phyloP scores from a whole-genome alignment of 2,329 filamentous ascomycete species.

The Nemania bipapillata region DNA sequence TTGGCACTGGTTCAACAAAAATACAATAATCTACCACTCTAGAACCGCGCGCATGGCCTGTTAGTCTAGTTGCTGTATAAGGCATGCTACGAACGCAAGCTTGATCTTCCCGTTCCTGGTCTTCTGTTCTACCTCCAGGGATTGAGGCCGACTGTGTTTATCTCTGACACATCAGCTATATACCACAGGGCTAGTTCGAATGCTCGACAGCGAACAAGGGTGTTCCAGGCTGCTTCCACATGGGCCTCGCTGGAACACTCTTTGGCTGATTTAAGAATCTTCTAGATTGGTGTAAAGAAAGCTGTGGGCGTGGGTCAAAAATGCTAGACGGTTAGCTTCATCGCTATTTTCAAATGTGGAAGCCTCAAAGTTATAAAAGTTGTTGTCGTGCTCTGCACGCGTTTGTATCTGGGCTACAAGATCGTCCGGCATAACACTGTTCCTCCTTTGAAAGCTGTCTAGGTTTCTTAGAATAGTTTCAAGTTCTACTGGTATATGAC shows the following conservation, averaged over 20 bases:
- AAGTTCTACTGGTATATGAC: conserved; percentile 14
- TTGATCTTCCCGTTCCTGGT: conserved; percentile 8
- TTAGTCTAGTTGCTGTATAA: conserved; percentile 28
- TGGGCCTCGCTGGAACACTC: conserved; percentile 30
- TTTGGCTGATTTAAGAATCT: conserved; percentile 15
- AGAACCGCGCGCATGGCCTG: conserved; percentile 7
- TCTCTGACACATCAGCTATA: conserved; percentile 13
- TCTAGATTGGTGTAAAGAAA: conserved; percentile 14
- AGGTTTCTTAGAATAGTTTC: conserved; percentile 2
- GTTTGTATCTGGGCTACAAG: neutral
- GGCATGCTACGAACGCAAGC: conserved; percentile 23
- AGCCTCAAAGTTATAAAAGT: conserved; percentile 19
- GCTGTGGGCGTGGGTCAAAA: neutral
- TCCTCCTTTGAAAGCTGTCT: conserved; percentile 3
- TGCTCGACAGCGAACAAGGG: conserved; percentile 25
- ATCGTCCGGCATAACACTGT: conserved; percentile 4
- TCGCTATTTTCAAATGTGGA: conserved; percentile 3
- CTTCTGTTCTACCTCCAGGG: conserved; percentile 4
- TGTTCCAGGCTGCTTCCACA: conserved; percentile 32
- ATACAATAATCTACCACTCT: conserved; percentile 36
- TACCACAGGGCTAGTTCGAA: conserved; percentile 27
- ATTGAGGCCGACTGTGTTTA: conserved; percentile 4
- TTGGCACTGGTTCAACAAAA: conserved; percentile 21
- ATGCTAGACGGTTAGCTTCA: neutral
- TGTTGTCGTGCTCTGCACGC: conserved; percentile 1